Evolutionary conservation across 2,329 filamentous ascomycete genomes (phyloP).

Genomic region (Samsoniella hepiali): DNA sequence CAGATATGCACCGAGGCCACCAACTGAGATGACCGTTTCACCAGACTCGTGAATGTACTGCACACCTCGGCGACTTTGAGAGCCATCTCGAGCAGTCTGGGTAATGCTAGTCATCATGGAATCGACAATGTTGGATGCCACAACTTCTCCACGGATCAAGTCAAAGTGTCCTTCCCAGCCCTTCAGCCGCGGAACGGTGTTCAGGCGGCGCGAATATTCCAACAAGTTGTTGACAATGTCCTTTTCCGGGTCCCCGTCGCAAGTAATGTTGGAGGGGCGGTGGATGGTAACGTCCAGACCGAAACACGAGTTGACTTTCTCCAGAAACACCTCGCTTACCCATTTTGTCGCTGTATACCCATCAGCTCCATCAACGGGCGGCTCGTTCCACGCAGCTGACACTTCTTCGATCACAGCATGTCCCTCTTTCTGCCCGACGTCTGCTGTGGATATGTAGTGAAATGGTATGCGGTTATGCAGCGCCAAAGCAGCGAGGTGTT

Average conservation of each 20-base stretch:
- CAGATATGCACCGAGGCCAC: not conserved
- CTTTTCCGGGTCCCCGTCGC: not conserved
- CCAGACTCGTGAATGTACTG: not conserved
- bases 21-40: not conserved
- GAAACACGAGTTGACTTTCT: conserved; percentile 14
- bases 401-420: conserved; percentile 12
- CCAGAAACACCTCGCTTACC: conserved; percentile 34
- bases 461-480: not conserved
- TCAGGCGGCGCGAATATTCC: conserved; percentile 1
- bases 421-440: not conserved
- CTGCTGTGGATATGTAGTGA: conserved; percentile 7
- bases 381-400: conserved; percentile 14
- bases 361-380: conserved; percentile 25
- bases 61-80: not conserved
- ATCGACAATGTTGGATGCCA: not conserved
- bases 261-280: not conserved
- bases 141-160: not conserved
- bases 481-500: conserved; percentile 31
- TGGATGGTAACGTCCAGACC: not conserved
- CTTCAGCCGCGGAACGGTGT: not conserved
- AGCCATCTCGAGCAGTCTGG: too few relatives aligned
- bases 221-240: conserved; percentile 12
- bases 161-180: conserved; percentile 10
- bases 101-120: not conserved
- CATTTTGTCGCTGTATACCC: conserved; percentile 36